phyloP scores from a whole-genome alignment of 257 asterid genomes.

The Cynanchum wilfordii region DNA sequence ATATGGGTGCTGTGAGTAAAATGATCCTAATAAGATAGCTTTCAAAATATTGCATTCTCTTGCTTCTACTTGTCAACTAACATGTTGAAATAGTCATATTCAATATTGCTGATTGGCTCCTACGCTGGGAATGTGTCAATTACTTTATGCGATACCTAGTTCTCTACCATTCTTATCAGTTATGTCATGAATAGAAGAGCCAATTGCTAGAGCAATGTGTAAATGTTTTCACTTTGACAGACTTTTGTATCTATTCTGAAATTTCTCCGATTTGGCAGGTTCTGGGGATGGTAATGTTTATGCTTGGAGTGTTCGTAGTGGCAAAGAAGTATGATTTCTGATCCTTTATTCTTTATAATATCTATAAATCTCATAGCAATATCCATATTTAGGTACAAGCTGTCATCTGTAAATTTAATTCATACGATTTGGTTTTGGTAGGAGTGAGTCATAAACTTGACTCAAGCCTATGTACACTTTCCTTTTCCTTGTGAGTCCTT shows the following conservation, averaged over 20 bases:
- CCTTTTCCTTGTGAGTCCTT: background rate
- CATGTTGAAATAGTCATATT: background rate
- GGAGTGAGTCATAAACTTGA: background rate
- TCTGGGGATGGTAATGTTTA: constrained; percentile 94
- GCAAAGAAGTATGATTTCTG: constrained; percentile 67
- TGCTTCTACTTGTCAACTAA: background rate
- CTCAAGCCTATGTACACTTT: background rate
- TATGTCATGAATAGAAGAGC: background rate
- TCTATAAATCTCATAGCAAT: background rate
- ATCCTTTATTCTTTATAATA: constrained; percentile 6
- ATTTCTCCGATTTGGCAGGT: constrained; percentile 52
- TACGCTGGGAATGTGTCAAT: background rate
- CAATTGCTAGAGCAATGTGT: background rate
- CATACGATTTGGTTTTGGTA: background rate
- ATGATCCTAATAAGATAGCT: background rate
- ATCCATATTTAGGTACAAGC: background rate
- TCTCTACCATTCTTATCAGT: background rate
- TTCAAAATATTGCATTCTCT: background rate
- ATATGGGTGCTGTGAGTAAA: background rate
- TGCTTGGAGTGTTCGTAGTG: constrained; percentile 94
- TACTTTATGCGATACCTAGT: background rate
- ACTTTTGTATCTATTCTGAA: background rate
- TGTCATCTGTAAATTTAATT: background rate
- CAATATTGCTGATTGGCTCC: background rate
- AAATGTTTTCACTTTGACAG: background rate